phyloP scores from a whole-genome alignment of 78 protist species.

The Dictyostelium brefeldianum region DNA sequence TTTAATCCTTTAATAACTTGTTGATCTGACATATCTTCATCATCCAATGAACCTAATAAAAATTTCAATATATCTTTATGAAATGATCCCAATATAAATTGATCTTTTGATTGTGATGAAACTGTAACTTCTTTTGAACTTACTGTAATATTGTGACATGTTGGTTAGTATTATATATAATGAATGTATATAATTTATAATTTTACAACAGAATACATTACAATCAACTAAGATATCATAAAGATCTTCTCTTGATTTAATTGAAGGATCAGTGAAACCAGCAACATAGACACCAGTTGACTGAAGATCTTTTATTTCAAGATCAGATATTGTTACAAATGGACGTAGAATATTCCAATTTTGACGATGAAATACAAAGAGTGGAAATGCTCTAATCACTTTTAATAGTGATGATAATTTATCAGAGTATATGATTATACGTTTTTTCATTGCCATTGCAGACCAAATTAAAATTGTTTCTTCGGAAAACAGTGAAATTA shows the following conservation, averaged over 20 bases:
- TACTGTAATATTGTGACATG: conserved; percentile 30
- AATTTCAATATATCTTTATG: conserved; percentile 63
- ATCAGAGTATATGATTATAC: conserved; percentile 68
- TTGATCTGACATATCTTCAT: conserved; percentile 66
- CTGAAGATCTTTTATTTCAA: conserved; percentile 58
- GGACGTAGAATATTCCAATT: conserved; percentile 84
- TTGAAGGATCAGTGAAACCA: conserved; percentile 83
- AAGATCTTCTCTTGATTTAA: conserved; percentile 78
- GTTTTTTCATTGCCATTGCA: conserved; percentile 82
- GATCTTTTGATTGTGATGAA: conserved; percentile 77
- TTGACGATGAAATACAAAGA: conserved; percentile 83
- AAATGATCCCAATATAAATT: conserved; percentile 60
- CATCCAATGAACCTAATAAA: conserved; percentile 10
- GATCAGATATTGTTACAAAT: conserved; percentile 66
- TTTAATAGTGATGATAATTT: conserved; percentile 48
- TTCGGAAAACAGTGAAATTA: conserved; percentile 71
- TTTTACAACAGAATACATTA: not conserved
- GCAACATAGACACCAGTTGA: conserved; percentile 77
- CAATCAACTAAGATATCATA: conserved; percentile 86
- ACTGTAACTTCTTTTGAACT: conserved; percentile 66
- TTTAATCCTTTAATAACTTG: conserved; percentile 31
- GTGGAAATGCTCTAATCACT: conserved; percentile 81
- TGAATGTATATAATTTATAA: not conserved
- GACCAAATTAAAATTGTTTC: conserved; percentile 79
- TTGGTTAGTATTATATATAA: not conserved